These are phyloP conservation scores for Daldinia caldariorum DNA, from an alignment of 495 filamentous ascomycete genomes.

Conservation along the genomic window DNA sequence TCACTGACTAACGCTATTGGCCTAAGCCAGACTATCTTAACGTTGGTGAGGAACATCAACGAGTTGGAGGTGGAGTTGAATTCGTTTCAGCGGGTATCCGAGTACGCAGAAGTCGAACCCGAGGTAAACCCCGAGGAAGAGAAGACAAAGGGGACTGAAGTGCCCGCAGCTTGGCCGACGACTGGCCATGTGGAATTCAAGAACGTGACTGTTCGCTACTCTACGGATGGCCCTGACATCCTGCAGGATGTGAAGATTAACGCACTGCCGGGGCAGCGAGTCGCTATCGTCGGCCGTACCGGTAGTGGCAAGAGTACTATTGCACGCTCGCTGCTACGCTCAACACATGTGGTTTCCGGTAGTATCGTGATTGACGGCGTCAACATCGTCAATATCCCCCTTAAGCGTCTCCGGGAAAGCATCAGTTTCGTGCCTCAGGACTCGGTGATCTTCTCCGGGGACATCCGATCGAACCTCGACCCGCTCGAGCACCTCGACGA, in stretches of 20 bases:
- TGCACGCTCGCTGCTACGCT: slow-evolving; percentile 53
- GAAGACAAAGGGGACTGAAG: slow-evolving; percentile 44
- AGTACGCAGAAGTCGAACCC: slow-evolving; percentile 61
- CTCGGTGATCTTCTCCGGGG: slow-evolving; percentile 55
- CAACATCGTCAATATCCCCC: slow-evolving; percentile 50
- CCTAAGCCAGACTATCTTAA: slow-evolving; percentile 31
- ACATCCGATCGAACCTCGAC: slow-evolving; percentile 55
- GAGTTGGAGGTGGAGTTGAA: slow-evolving; percentile 66
- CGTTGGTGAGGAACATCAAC: slow-evolving; percentile 48
- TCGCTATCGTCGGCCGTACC: slow-evolving; percentile 56
- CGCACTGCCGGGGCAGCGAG: slow-evolving; percentile 47
- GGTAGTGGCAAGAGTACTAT: slow-evolving; percentile 55
- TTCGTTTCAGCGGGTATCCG: slow-evolving; percentile 62
- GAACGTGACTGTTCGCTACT: slow-evolving; percentile 47
- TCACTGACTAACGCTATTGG: slow-evolving; percentile 33
- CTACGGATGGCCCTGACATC: slow-evolving; percentile 38
- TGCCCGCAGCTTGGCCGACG: slow-evolving; percentile 48
- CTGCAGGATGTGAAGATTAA: slow-evolving; percentile 37
- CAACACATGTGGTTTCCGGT: slow-evolving; percentile 49
- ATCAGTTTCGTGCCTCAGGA: slow-evolving; percentile 59
- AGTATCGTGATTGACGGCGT: slow-evolving; percentile 54
- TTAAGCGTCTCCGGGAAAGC: slow-evolving; percentile 51
- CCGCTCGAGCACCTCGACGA: slow-evolving; percentile 62
- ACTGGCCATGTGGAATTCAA: slow-evolving; percentile 43
- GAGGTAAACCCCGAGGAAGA: slow-evolving; percentile 49